A percentile compares a stretch with the other conserved stretches of the same genome.
Evolutionary conservation across 2,329 filamentous ascomycete genomes (phyloP).

Genomic region (Stemphylium beticola): DNA sequence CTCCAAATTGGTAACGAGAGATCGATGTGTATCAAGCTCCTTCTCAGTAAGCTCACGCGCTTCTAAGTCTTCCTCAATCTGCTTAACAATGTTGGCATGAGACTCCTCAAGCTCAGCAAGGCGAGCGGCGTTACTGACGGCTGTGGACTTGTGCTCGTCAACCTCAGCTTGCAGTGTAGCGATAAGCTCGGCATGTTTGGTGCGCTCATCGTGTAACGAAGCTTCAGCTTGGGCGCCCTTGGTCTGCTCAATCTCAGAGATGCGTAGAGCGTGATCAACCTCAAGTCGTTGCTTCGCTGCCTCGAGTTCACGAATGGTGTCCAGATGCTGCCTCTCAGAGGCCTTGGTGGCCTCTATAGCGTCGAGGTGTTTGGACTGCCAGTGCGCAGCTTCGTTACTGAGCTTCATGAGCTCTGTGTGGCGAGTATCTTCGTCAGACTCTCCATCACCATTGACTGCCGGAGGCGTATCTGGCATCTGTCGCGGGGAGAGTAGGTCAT

Average conservation of each 20-base stretch:
- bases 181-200: conserved; percentile 59
- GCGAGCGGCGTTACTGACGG: conserved; percentile 70
- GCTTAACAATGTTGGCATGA: conserved; percentile 68
- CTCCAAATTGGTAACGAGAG: conserved; percentile 62
- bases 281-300: conserved; percentile 55
- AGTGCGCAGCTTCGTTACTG: conserved; percentile 72
- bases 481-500: conserved; percentile 29
- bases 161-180: conserved; percentile 73
- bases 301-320: conserved; percentile 77
- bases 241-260: conserved; percentile 40
- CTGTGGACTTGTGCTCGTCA: conserved; percentile 77
- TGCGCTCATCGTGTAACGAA: conserved; percentile 50
- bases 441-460: conserved; percentile 10
- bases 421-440: conserved; percentile 48
- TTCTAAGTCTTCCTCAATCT: conserved; percentile 71
- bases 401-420: conserved; percentile 68
- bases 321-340: conserved; percentile 74
- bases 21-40: conserved; percentile 59
- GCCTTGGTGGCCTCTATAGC: conserved; percentile 73
- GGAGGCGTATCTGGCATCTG: conserved; percentile 11
- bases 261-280: conserved; percentile 36
- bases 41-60: conserved; percentile 63
- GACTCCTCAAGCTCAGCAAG: conserved; percentile 77
- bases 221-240: conserved; percentile 35
- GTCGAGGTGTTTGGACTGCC: conserved; percentile 77